Percentiles rank a stretch among this genome's conserved stretches.
Conservation (phyloP, 1,284 basidiomycete species). For the Ustilago bromivora region DNA sequence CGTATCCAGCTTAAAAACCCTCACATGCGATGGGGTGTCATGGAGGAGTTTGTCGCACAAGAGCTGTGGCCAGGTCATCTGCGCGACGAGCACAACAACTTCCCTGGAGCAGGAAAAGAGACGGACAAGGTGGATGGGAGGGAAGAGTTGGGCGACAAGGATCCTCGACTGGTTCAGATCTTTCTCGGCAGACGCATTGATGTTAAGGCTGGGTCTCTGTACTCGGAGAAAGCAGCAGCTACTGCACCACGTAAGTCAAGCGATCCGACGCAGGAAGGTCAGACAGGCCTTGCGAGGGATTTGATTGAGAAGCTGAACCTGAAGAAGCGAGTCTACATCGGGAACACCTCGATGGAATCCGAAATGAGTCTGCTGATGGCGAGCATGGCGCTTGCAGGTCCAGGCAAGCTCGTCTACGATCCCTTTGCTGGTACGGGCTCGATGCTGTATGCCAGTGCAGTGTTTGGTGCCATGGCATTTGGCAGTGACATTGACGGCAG, state of each 20-base stretch:
- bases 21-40: slow-evolving; percentile 81
- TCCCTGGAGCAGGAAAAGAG: slow-evolving; percentile 38
- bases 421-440: slow-evolving; percentile 97
- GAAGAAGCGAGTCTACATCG: slow-evolving; percentile 87
- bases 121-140: slow-evolving; percentile 28
- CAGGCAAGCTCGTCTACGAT: slow-evolving; percentile 92
- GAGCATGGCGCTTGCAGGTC: slow-evolving; percentile 87
- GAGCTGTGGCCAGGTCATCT: slow-evolving; percentile 44
- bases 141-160: slow-evolving; percentile 52
- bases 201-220: slow-evolving; percentile 26
- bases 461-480: slow-evolving; percentile 87
- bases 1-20: slow-evolving; percentile 86
- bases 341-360: slow-evolving; percentile 98
- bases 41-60: slow-evolving; percentile 83
- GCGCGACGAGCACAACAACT: slow-evolving; percentile 41
- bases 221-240: slow-evolving; percentile 21
- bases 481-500: slow-evolving; percentile 98
- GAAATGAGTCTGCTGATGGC: slow-evolving; percentile 96
- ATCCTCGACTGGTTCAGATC: slow-evolving; percentile 60
- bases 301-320: slow-evolving; percentile 74
- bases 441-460: slow-evolving; percentile 80
- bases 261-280: slow-evolving; percentile 50
- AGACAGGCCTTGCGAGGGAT: slow-evolving; percentile 51
- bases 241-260: slow-evolving; percentile 41
- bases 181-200: slow-evolving; percentile 55